A percentile compares a stretch with the other conserved stretches of the same genome.
phyloP scores from a whole-genome alignment of 441 rosid species.

The Macaranga tanarius region DNA sequence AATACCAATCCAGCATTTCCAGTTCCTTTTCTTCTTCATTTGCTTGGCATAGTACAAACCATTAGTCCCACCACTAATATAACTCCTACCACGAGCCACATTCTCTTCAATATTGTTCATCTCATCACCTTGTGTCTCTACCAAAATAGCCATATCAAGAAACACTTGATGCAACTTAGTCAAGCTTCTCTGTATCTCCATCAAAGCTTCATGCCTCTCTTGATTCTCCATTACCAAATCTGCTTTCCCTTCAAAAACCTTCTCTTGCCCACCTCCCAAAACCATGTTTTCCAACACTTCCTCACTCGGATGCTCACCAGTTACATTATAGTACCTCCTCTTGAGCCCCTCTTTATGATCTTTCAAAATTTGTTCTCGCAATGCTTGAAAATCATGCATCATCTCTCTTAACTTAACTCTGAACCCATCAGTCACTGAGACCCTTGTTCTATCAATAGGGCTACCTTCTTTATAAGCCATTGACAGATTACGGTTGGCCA shows the following conservation, averaged over 20 bases:
- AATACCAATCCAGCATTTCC: conserved; percentile 30
- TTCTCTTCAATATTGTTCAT: conserved; percentile 34
- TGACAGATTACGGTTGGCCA: conserved; percentile 21
- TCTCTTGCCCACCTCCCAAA: conserved; percentile 25
- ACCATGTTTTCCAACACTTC: conserved; percentile 36
- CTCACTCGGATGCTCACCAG: conserved; percentile 35
- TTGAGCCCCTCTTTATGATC: conserved; percentile 40
- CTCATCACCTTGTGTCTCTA: conserved; percentile 44
- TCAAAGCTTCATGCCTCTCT: conserved; percentile 39
- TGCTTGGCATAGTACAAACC: conserved; percentile 30
- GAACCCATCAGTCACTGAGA: conserved; percentile 39
- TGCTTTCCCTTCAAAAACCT: conserved; percentile 31
- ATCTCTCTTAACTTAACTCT: conserved; percentile 33
- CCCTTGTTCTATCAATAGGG: conserved; percentile 36
- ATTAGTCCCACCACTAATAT: conserved; percentile 33
- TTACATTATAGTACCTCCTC: conserved; percentile 36
- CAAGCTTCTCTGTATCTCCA: conserved; percentile 44
- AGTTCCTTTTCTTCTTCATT: conserved; percentile 26
- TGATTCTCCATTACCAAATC: conserved; percentile 29
- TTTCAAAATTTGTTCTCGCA: conserved; percentile 35
- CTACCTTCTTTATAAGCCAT: conserved; percentile 32
- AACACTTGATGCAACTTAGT: conserved; percentile 46
- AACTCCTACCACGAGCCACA: conserved; percentile 20
- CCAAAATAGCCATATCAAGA: conserved; percentile 49
- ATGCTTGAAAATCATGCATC: conserved; percentile 40